Percentiles rank a stretch among this genome's conserved stretches.
These are phyloP conservation scores for Boletellus ananiceps DNA, from an alignment of 768 basidiomycete species.

Conservation along the genomic window DNA sequence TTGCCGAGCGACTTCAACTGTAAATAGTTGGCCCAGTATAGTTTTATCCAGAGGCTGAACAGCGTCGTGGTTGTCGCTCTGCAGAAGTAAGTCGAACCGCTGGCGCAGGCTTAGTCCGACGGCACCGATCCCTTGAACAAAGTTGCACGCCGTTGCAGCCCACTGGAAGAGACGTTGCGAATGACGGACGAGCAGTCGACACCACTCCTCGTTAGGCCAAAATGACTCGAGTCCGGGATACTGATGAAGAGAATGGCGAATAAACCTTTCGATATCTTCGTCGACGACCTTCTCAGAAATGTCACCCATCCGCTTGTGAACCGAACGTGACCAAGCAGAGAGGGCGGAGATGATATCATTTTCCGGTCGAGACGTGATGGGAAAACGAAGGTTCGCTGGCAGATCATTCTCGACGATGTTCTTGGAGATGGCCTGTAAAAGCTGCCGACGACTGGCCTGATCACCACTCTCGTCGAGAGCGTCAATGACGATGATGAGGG, in stretches of 20 bases:
- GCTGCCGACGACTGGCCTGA: background rate
- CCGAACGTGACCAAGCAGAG: background rate
- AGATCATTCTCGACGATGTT: background rate
- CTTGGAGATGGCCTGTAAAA: slow-evolving; percentile 14
- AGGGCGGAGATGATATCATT: slow-evolving; percentile 1
- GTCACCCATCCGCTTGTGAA: background rate
- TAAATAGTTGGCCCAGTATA: background rate
- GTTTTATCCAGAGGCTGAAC: background rate
- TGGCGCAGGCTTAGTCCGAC: background rate
- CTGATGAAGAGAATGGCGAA: background rate
- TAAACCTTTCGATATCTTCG: slow-evolving; percentile 1
- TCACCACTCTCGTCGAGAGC: slow-evolving; percentile 23
- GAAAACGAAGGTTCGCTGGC: slow-evolving; percentile 14
- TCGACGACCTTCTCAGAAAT: background rate
- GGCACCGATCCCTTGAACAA: background rate
- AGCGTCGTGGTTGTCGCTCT: background rate
- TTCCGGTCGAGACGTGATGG: slow-evolving; percentile 20
- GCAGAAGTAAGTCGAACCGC: background rate
- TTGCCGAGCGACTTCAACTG: background rate
- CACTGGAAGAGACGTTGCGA: background rate
- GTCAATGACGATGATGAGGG: slow-evolving; percentile 29
- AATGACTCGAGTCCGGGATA: background rate
- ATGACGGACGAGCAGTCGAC: no score
- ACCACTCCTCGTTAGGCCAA: background rate
- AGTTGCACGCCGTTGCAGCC: background rate